Evolutionary conservation across 2,329 filamentous ascomycete genomes (phyloP), one percentile per base, ranked within the genome.

Genomic region (Microcera coccophila): DNA sequence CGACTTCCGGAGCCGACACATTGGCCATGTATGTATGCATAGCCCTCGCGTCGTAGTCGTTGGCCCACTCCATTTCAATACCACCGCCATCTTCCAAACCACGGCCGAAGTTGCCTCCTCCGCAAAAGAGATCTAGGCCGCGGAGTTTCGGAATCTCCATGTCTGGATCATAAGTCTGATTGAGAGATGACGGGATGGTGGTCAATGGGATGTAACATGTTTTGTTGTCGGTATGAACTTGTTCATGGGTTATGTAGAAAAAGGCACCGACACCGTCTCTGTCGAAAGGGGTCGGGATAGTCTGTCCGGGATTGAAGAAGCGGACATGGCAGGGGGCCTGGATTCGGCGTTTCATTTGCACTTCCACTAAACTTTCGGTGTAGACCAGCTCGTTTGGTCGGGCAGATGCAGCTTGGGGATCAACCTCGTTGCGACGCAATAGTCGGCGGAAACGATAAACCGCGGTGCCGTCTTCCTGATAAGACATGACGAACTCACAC

Each of bases 11-110:
- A 2, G 69, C 42, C 1, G 66, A 56, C 0, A 70, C 60, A 42
- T 93, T 93, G 0, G 85, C 86, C 62, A 81, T 78, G 49, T 89
- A 87, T 0, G 84, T 87, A 39, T 88, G 82, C 0, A 90, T 75
- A 0, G 87, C 85, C 4, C 70, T 65, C 1, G 66, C 52, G 42
- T 75, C 77, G 44, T 79, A 78, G 55, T 94, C 88, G 19, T 90
- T 82, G 0, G 79, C 80, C 70, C 79, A 85, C 3, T 72, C 68
- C 61, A 85, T 85, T 19, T 80, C 60, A 1, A 90, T 72, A 0
- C 72, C 80, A 1, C 81, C 80, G 1, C 79, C 79, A 40, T 90
- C 85, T 61, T 90, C 86, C 0, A 94, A 68, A 0, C 87, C 87
- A 21, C 85, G 74, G 4, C 87, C 87, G 39, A 93, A 81, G 39